Evolutionary conservation across 495 filamentous ascomycete species (phyloP).

Genomic region (Apiosordaria backusii): DNA sequence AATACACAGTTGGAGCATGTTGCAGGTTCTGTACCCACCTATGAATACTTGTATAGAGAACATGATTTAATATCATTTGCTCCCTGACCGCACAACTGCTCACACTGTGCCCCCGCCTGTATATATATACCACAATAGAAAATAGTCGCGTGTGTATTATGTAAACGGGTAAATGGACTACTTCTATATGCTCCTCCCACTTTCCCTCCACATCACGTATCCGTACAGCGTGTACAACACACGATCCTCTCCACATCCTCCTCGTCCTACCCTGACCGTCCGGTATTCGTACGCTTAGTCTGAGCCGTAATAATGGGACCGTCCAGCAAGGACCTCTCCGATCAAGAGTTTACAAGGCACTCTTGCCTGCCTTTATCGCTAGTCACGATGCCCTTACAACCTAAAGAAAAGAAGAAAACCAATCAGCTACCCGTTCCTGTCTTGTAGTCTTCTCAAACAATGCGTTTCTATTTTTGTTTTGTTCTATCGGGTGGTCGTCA

Average conservation of each 20-base stretch:
- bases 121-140: too few species aligned
- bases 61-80: neutral
- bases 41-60: neutral
- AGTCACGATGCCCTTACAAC: constrained; percentile 15
- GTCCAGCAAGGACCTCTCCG: neutral
- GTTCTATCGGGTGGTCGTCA: constrained; percentile 3
- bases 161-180: neutral
- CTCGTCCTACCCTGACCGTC: neutral
- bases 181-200: neutral
- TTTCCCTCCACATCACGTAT: neutral
- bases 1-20: neutral
- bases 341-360: neutral
- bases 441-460: constrained; percentile 7
- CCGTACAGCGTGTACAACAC: too few species aligned
- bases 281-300: too few species aligned
- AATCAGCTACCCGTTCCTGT: constrained; percentile 24
- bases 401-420: constrained; percentile 13
- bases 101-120: neutral
- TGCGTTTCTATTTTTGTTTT: constrained; percentile 30
- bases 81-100: neutral
- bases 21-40: neutral
- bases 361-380: neutral
- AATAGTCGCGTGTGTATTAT: neutral
- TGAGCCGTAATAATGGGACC: too few species aligned
- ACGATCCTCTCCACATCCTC: neutral